These are phyloP conservation scores for Chaetomiaceae sp. DNA, from an alignment of 2,329 filamentous ascomycete genomes.

Conservation along the genomic window DNA sequence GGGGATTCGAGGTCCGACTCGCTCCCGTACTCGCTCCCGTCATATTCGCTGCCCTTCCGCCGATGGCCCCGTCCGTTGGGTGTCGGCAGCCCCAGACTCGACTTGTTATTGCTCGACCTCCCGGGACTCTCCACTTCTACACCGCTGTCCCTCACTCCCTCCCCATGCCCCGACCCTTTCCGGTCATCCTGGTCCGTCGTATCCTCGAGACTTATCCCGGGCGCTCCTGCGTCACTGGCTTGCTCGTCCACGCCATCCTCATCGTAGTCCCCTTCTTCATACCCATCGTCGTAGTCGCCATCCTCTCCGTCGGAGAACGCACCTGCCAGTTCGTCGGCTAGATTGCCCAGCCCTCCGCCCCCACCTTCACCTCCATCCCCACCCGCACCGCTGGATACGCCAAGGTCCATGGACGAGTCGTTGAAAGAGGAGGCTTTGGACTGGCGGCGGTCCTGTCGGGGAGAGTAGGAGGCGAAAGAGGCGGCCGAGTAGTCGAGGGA, in stretches of 20 bases:
- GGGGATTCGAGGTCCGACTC: conserved; percentile 66
- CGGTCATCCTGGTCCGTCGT: conserved; percentile 27
- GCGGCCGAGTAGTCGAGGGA: conserved; percentile 49
- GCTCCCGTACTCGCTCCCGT: conserved; percentile 70
- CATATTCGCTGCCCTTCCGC: conserved; percentile 56
- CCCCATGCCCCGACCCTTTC: conserved; percentile 14
- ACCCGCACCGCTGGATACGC: conserved; percentile 24
- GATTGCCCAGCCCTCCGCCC: conserved; percentile 60
- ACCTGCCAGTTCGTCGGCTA: conserved; percentile 77
- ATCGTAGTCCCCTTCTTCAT: conserved; percentile 37
- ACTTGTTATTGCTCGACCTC: conserved; percentile 19
- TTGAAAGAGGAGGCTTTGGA: conserved; percentile 48
- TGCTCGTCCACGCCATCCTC: conserved; percentile 12
- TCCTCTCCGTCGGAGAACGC: conserved; percentile 58
- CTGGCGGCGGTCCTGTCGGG: conserved; percentile 41
- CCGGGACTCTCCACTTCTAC: conserved; percentile 37
- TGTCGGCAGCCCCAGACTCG: conserved; percentile 44
- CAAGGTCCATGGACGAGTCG: conserved; percentile 48
- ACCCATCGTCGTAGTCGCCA: conserved; percentile 49
- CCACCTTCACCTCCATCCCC: conserved; percentile 35
- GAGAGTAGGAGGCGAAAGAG: conserved; percentile 41
- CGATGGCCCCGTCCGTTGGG: conserved; percentile 46
- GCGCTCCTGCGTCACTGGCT: conserved; percentile 21
- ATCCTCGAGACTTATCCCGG: conserved; percentile 37
- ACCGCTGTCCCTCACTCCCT: conserved; percentile 39